Conservation (phyloP, 371 early-diverging fungal species). For the Circinella umbellata region DNA sequence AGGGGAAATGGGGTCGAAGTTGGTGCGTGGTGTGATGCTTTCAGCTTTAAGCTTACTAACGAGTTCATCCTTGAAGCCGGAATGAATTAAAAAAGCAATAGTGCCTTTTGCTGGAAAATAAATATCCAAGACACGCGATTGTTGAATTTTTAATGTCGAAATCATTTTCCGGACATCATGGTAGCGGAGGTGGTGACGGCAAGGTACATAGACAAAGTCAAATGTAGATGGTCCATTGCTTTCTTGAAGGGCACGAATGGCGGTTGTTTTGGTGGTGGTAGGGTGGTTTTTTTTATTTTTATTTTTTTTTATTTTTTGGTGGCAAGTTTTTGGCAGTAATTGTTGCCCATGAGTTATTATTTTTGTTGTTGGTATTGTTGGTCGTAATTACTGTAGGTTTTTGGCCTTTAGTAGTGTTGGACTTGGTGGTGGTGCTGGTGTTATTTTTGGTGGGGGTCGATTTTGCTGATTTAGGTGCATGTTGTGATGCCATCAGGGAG, state of each 20-base stretch:
- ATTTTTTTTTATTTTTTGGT: neutral
- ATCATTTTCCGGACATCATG: neutral
- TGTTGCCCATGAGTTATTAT: neutral
- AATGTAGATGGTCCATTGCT: too few species aligned
- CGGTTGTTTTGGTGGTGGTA: too few species aligned
- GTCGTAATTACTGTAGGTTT: too few species aligned
- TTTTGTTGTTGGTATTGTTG: too few species aligned
- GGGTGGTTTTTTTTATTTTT: too few species aligned
- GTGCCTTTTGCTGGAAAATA: constrained; percentile 1
- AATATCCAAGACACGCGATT: neutral
- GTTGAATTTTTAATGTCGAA: neutral
- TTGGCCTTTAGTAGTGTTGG: too few species aligned
- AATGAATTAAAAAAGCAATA: neutral
- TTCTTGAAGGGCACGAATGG: too few species aligned
- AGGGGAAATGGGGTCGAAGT: neutral
- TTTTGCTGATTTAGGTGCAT: too few species aligned
- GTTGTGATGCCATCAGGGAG: too few species aligned
- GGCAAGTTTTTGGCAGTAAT: neutral
- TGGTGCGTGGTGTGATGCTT: neutral
- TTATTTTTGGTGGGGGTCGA: too few species aligned
- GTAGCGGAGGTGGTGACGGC: too few species aligned
- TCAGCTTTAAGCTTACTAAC: neutral
- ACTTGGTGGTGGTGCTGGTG: too few species aligned
- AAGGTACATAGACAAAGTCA: neutral
- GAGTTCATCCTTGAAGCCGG: neutral